A percentile compares a stretch with the other conserved stretches of the same genome.
phyloP scores from a whole-genome alignment of 2,329 filamentous ascomycete species.

The Neobulgaria alba region DNA sequence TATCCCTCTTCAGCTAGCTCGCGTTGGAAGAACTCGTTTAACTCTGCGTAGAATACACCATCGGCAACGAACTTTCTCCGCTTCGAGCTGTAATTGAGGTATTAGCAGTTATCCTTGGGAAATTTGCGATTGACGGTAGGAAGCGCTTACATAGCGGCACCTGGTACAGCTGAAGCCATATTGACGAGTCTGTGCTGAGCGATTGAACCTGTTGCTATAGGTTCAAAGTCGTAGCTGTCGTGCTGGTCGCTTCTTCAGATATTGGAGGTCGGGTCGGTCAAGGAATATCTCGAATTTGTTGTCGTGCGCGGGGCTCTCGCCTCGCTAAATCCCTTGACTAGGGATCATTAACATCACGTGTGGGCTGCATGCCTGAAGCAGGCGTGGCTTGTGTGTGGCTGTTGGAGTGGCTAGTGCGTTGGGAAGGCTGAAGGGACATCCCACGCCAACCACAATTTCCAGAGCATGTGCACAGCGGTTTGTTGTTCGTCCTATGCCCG shows the following conservation, averaged over 20 bases:
- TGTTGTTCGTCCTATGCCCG: no score
- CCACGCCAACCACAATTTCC: no score
- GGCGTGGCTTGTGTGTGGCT: no score
- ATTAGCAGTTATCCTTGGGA: background rate
- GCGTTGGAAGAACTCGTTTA: conserved; percentile 99
- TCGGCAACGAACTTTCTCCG: conserved; percentile 92
- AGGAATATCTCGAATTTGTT: background rate
- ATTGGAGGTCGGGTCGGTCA: background rate
- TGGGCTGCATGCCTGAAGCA: no score
- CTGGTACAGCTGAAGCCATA: conserved; percentile 32
- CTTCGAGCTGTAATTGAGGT: conserved; percentile 61
- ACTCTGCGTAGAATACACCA: conserved; percentile 99
- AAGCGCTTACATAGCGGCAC: conserved; percentile 30
- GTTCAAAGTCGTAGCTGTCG: conserved; percentile 24
- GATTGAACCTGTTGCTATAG: conserved; percentile 23
- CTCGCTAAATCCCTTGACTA: background rate
- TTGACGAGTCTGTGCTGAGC: conserved; percentile 22
- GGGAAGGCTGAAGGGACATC: no score
- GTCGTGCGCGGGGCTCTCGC: background rate
- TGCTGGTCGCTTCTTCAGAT: background rate
- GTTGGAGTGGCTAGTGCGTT: no score
- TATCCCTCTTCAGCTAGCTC: conserved; percentile 99
- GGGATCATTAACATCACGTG: no score
- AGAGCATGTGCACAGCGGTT: no score
- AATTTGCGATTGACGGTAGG: background rate